These are phyloP conservation scores for Pseudonitzschia multiseries DNA, from an alignment of 108 stramenopile genomes.

Conservation along the genomic window DNA sequence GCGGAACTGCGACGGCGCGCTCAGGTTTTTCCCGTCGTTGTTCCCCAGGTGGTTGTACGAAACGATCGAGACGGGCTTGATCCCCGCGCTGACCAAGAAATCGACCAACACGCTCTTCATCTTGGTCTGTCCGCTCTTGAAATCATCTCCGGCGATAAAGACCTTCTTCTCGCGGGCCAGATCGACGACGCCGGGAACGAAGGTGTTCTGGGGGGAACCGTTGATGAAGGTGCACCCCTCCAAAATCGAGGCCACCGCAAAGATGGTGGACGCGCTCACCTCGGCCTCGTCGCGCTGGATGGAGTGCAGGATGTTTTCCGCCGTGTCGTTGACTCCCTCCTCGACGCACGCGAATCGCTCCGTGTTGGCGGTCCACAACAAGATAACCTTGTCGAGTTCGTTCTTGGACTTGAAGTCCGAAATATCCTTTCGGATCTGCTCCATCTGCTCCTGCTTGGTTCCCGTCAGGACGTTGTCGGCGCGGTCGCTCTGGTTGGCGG, in stretches of 20 bases:
- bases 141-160: slow-evolving; percentile 97
- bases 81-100: slow-evolving; percentile 95
- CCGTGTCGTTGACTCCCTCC: slow-evolving; percentile 94
- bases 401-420: slow-evolving; percentile 87
- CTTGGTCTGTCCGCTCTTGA: slow-evolving; percentile 99
- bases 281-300: slow-evolving; percentile 89
- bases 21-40: slow-evolving; percentile 97
- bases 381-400: slow-evolving; percentile 89
- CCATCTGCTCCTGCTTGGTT: slow-evolving; percentile 94
- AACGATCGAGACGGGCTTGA: slow-evolving; percentile 96
- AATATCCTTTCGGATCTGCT: slow-evolving; percentile 90
- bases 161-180: slow-evolving; percentile 80
- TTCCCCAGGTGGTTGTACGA: slow-evolving; percentile 99
- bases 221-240: slow-evolving; percentile 98
- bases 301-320: slow-evolving; percentile 80
- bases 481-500: slow-evolving; percentile 96
- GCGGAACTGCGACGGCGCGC: slow-evolving; percentile 95
- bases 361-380: slow-evolving; percentile 99
- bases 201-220: slow-evolving; percentile 98
- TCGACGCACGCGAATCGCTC: slow-evolving; percentile 94
- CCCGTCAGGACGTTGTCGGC: slow-evolving; percentile 93
- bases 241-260: slow-evolving; percentile 94
- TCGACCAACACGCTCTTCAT: slow-evolving; percentile 98
- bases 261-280: slow-evolving; percentile 94
- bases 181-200: slow-evolving; percentile 97